These are phyloP conservation scores for Hsuehochloa calcarea DNA, from an alignment of 176 grass and related monocot genomes.

Conservation along the genomic window DNA sequence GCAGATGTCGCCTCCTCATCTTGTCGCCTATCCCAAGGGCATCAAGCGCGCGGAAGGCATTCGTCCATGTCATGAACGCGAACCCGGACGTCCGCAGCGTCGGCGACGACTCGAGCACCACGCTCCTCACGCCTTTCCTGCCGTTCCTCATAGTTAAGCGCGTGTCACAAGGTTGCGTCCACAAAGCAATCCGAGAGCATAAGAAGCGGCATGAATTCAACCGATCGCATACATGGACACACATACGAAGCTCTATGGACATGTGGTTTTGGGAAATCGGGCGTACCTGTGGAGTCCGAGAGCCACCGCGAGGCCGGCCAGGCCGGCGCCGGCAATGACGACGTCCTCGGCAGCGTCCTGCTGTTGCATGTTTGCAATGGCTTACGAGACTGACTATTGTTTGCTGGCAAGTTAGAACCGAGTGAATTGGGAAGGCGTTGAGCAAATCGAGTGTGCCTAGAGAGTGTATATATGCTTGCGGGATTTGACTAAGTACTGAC, in stretches of 20 bases:
- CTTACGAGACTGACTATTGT: neutral
- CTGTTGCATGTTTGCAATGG: neutral
- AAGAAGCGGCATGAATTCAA: no score
- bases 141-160: neutral
- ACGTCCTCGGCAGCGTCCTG: slow-evolving; percentile 34
- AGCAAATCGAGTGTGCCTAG: neutral
- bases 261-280: no score
- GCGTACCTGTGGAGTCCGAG: slow-evolving; percentile 49
- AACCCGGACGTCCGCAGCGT: slow-evolving; percentile 38
- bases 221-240: no score
- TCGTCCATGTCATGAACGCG: slow-evolving; percentile 43
- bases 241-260: neutral
- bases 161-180: neutral
- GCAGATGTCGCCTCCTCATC: slow-evolving; percentile 39
- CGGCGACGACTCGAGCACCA: slow-evolving; percentile 56
- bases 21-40: slow-evolving; percentile 51
- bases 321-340: slow-evolving; percentile 55
- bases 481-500: neutral
- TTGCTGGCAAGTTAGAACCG: neutral
- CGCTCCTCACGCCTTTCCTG: slow-evolving; percentile 49
- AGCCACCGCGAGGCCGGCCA: slow-evolving; percentile 45
- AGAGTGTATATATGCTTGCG: neutral
- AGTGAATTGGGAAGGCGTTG: neutral
- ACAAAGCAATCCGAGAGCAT: no score
- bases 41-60: slow-evolving; percentile 50